A percentile compares a stretch with the other conserved stretches of the same genome.
Evolutionary conservation across 371 early-diverging fungal species (phyloP).

Genomic region (Catenaria anguillulae): DNA sequence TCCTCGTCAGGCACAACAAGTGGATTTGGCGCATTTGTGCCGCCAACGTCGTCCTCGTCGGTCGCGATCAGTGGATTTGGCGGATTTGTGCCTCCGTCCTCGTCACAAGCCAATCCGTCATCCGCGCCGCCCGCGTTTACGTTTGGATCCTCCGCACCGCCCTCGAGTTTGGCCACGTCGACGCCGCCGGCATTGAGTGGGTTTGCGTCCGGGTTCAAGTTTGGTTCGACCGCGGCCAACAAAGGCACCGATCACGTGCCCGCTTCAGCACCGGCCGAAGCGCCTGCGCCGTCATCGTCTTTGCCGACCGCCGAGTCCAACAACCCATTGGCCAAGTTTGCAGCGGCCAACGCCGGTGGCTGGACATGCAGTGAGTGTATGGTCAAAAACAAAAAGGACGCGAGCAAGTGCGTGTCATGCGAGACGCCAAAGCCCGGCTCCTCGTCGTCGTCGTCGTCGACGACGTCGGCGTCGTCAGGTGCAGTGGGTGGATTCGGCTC

Average conservation of each 20-base stretch:
- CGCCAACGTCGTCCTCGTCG: too few relatives aligned
- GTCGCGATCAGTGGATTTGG: too few relatives aligned
- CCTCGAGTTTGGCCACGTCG: neutral
- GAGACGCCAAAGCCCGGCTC: constrained; percentile 2
- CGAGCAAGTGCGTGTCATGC: neutral
- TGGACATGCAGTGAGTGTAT: constrained; percentile 4
- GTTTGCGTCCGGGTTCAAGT: neutral
- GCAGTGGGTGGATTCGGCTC: too few relatives aligned
- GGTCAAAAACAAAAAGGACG: neutral
- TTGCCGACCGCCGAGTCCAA: neutral
- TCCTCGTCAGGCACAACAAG: too few relatives aligned
- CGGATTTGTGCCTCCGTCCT: neutral
- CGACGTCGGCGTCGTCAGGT: too few relatives aligned
- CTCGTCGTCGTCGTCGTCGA: too few relatives aligned
- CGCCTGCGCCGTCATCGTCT: neutral
- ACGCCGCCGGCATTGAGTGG: neutral
- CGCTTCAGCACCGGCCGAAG: neutral
- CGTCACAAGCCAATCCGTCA: neutral
- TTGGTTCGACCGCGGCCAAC: too few relatives aligned
- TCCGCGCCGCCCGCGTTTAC: neutral
- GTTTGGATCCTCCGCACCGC: neutral
- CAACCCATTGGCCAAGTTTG: neutral
- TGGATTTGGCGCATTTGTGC: too few relatives aligned
- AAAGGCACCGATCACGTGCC: too few relatives aligned
- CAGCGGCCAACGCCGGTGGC: neutral